A percentile compares a stretch with the other conserved stretches of the same genome.
Evolutionary conservation across 768 basidiomycete species (phyloP).

Genomic region (Mycena polygramma): DNA sequence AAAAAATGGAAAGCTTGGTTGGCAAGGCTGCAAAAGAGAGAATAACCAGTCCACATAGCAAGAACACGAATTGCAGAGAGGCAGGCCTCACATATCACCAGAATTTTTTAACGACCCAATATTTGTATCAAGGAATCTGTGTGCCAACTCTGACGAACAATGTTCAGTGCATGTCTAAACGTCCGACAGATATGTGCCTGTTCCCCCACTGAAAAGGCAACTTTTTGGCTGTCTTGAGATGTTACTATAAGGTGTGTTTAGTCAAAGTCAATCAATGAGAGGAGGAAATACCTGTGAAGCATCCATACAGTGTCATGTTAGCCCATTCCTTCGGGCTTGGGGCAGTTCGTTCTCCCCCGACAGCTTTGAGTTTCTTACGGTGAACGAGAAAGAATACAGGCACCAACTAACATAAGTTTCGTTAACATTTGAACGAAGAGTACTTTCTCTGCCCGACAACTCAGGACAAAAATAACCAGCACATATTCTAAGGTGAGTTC

Average conservation of each 20-base stretch:
- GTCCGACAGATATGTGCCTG: conserved; percentile 8
- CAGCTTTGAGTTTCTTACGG: conserved; percentile 6
- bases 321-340: conserved; percentile 22
- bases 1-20: too few species aligned
- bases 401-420: too few species aligned
- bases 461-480: too few species aligned
- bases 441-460: too few species aligned
- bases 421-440: too few species aligned
- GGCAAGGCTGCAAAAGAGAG: too few species aligned
- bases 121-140: not conserved
- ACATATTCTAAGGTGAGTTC: too few species aligned
- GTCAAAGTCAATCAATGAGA: not conserved
- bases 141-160: conserved; percentile 10
- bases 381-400: too few species aligned
- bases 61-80: too few species aligned
- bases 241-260: conserved; percentile 4
- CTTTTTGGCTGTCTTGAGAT: conserved; percentile 9
- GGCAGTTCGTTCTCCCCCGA: conserved; percentile 1
- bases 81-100: conserved; percentile 25
- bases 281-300: conserved; percentile 5
- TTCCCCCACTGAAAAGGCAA: conserved; percentile 12
- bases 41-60: too few species aligned
- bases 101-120: conserved; percentile 28
- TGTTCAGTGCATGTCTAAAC: not conserved
- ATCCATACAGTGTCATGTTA: conserved; percentile 13